Evolutionary conservation across 106 monocot genomes (phyloP).

Genomic region (Ottelia alismoides): DNA sequence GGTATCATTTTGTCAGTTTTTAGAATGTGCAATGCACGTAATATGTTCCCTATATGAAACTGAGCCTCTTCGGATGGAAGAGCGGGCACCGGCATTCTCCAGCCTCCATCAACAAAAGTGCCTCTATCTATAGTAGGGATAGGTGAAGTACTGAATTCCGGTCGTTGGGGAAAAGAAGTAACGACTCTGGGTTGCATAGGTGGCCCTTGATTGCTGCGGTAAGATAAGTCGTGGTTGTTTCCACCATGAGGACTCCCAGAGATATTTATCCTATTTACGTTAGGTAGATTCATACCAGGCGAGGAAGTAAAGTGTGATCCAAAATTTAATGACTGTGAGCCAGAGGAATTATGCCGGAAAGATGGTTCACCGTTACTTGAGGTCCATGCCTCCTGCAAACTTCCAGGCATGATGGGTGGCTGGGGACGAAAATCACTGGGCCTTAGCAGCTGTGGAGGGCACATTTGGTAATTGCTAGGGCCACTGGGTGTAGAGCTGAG

Average conservation of each 20-base stretch:
- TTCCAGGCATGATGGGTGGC: slow-evolving; percentile 6
- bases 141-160: slow-evolving; percentile 6
- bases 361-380: too few relatives aligned
- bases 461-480: slow-evolving; percentile 1
- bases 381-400: too few relatives aligned
- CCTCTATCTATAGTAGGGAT: not conserved
- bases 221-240: slow-evolving; percentile 10
- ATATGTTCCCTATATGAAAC: slow-evolving; percentile 24
- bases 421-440: not conserved
- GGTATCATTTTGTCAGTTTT: slow-evolving; percentile 47
- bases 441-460: not conserved
- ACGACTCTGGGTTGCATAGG: not conserved
- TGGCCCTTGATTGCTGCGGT: not conserved
- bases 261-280: slow-evolving; percentile 16
- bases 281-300: slow-evolving; percentile 18
- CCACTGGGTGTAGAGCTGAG: slow-evolving; percentile 2
- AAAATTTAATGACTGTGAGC: not conserved
- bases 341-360: not conserved
- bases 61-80: slow-evolving; percentile 5
- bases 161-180: not conserved
- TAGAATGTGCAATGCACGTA: slow-evolving; percentile 34
- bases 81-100: slow-evolving; percentile 10
- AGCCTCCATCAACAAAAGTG: slow-evolving; percentile 5
- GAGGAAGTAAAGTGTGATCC: slow-evolving; percentile 11
- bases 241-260: slow-evolving; percentile 14